phyloP scores from a whole-genome alignment of 768 basidiomycete species.

The Pisolithus tinctorius region DNA sequence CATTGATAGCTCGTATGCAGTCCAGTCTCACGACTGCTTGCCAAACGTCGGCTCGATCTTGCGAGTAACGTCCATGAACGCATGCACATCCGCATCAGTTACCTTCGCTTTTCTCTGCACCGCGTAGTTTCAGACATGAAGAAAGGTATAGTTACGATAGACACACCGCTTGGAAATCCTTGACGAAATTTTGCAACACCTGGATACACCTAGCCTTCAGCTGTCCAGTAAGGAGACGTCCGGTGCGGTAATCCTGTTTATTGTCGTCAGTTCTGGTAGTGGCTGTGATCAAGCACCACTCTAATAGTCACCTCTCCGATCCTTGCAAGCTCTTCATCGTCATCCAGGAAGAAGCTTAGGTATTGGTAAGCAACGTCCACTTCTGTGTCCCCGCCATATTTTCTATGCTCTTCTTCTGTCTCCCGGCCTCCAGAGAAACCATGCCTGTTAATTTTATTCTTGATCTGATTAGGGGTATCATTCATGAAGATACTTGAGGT shows the following conservation, averaged over 20 bases:
- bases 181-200: conserved; percentile 74
- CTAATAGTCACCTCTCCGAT: conserved; percentile 55
- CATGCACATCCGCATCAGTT: conserved; percentile 65
- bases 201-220: conserved; percentile 86
- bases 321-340: conserved; percentile 79
- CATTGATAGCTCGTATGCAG: conserved; percentile 1
- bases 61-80: conserved; percentile 77
- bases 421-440: conserved; percentile 95
- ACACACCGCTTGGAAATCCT: conserved; percentile 75
- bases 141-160: neutral
- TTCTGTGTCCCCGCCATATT: conserved; percentile 84
- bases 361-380: conserved; percentile 97
- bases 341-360: conserved; percentile 89
- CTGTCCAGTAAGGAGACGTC: conserved; percentile 81
- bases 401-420: conserved; percentile 91
- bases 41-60: conserved; percentile 59
- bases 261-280: neutral
- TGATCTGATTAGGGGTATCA: conserved; percentile 87
- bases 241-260: conserved; percentile 83
- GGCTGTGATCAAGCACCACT: neutral
- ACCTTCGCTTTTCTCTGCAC: conserved; percentile 70
- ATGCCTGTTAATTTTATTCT: conserved; percentile 94
- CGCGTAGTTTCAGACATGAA: neutral
- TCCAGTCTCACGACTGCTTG: conserved; percentile 21
- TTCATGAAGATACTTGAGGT: conserved; percentile 96